Base-by-base conservation (phyloP, 2,329 filamentous ascomycete genomes). In the Xylaria digitata region DNA sequence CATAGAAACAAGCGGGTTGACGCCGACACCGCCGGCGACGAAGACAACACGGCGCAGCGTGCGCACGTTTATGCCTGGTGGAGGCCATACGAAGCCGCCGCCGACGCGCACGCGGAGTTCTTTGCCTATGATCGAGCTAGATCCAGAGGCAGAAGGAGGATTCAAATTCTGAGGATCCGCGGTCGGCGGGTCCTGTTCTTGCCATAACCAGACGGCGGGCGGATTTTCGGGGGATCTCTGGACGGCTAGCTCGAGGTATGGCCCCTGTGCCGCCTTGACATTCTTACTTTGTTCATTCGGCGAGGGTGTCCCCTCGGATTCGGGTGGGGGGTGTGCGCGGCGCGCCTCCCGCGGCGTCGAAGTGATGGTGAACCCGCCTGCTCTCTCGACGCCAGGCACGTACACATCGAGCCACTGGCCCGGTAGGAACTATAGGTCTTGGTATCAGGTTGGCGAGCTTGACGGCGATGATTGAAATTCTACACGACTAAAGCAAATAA, bases 381-480 rank as follows among this genome's bases (percentile, higher is more conserved):
- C 89, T 76, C 90, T 89, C 49, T 85, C 74, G 50, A 92, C 80
- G 43, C 82, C 83, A 1, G 94, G 93, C 60, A 93, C 86, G 77
- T 91, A 90, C 6, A 93, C 89, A 77, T 97, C 94, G 63, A 97
- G 85, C 92, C 93, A 97, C 83, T 97, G 94, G 61, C 94, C 94
- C 5, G 94, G 88, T 6, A 89, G 84, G 79, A 96, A 96, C 85
- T 92, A 19, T n/a, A 11, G 77, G 46, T 32, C 75, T 32, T 75
- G 61, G 72, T 70, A 70, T 73, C 68, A 67, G 52, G 40, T 48
- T 70, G 61, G 68, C 30, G 60, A 37, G 61, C 32, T 23, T 46
- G 50, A 32, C 52, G 23, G 8, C 1, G 48, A 15, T 13, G n/a
- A 9, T 8, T 26, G 19, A 4, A 23, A 9, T 23, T 50, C 7